Conservation (phyloP, 208 protist species). For the Trichomonas vaginalis region DNA sequence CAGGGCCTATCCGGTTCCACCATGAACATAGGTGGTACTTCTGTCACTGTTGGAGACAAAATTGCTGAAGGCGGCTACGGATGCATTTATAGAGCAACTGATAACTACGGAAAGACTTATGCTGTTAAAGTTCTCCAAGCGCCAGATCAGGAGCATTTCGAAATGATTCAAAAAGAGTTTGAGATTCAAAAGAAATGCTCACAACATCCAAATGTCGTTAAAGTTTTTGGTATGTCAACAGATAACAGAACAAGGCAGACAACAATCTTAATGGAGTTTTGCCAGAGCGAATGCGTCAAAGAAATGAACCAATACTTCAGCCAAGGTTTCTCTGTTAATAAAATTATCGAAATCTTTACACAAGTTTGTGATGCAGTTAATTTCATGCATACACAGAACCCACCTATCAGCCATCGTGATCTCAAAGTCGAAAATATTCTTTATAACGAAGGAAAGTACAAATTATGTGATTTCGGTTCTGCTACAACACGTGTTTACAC, state of each 20-base stretch:
- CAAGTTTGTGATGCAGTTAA: background rate
- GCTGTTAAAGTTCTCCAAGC: background rate
- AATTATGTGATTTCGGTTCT: conserved; percentile 8
- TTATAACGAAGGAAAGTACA: background rate
- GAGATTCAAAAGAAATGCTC: background rate
- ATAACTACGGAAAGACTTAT: background rate
- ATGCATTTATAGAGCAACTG: background rate
- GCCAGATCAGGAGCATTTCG: background rate
- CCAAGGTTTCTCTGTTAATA: background rate
- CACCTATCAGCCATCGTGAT: conserved; percentile 5
- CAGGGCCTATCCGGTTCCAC: background rate
- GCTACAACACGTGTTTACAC: background rate
- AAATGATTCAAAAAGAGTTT: background rate
- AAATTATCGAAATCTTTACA: background rate
- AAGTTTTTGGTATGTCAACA: background rate
- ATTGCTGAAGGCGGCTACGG: background rate
- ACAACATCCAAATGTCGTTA: background rate
- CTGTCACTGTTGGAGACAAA: background rate
- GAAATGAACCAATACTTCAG: background rate
- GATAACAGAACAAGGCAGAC: background rate
- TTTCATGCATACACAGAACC: background rate
- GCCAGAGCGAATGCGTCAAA: background rate
- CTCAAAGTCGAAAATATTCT: conserved; percentile 19
- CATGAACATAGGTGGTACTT: background rate
- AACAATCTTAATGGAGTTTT: background rate